Percentiles rank a stretch among this genome's conserved stretches.
Evolutionary conservation across 2,329 filamentous ascomycete species (phyloP).

Genomic region (Drechslerella dactyloides): DNA sequence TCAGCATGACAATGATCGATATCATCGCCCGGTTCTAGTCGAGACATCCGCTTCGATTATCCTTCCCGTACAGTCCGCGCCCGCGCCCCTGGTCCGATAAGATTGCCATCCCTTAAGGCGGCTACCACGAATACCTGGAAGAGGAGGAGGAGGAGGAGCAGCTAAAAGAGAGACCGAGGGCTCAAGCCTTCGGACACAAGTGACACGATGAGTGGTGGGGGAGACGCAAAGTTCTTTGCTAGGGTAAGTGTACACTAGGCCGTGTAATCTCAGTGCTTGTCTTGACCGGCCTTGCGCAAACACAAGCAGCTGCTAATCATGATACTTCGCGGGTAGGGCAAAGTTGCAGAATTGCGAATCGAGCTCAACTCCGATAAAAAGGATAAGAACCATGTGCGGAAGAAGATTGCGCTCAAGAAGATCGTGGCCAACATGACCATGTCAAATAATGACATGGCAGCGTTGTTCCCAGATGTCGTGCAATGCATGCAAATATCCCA

Average conservation of each 20-base stretch:
- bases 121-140: not conserved
- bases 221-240: conserved; percentile 99
- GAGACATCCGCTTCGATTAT: not conserved
- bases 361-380: conserved; percentile 97
- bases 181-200: not conserved
- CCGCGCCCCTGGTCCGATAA: conserved; percentile 24
- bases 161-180: not conserved
- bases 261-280: too few species aligned
- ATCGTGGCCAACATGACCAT: conserved; percentile 99
- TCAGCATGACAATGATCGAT: conserved; percentile 24
- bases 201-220: conserved; percentile 64
- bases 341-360: conserved; percentile 93
- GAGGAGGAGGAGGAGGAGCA: conserved; percentile 8
- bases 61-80: conserved; percentile 12
- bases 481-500: conserved; percentile 93
- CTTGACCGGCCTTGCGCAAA: conserved; percentile 1
- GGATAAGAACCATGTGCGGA: conserved; percentile 92
- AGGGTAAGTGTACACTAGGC: conserved; percentile 68
- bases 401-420: conserved; percentile 99
- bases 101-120: not conserved
- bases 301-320: conserved; percentile 62
- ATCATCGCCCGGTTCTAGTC: conserved; percentile 18
- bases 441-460: conserved; percentile 99
- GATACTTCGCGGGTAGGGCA: conserved; percentile 71
- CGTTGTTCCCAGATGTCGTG: conserved; percentile 92